A percentile compares a stretch with the other conserved stretches of the same genome.
phyloP scores from a whole-genome alignment of 129 eudicot genomes.

The Glebionis coronaria region DNA sequence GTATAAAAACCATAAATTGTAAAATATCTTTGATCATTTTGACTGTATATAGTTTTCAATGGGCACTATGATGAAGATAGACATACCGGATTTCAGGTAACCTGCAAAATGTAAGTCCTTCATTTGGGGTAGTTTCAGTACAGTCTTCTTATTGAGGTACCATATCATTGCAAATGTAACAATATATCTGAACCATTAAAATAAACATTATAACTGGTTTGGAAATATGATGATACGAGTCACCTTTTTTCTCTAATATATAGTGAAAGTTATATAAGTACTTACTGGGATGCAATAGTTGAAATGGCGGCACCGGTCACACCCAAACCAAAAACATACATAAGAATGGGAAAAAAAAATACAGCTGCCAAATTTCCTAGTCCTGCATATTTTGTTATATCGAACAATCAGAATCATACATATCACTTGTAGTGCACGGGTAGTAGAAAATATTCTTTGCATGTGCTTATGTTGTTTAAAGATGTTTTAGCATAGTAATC shows the following conservation, averaged over 20 bases:
- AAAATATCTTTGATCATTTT: neutral
- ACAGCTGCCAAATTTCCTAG: conserved; percentile 65
- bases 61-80: neutral
- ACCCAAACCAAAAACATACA: conserved; percentile 59
- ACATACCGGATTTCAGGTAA: conserved; percentile 60
- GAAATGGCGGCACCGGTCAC: conserved; percentile 85
- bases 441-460: neutral
- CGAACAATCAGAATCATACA: conserved; percentile 9
- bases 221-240: neutral
- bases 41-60: neutral
- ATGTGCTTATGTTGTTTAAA: neutral
- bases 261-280: conserved; percentile 5
- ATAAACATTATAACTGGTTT: neutral
- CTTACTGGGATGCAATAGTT: conserved; percentile 76
- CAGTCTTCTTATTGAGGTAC: conserved; percentile 55
- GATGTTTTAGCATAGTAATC: too few relatives aligned
- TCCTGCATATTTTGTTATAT: conserved; percentile 36
- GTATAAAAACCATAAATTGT: neutral
- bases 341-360: conserved; percentile 61
- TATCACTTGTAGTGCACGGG: too few relatives aligned
- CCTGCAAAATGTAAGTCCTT: conserved; percentile 51
- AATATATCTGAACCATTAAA: conserved; percentile 45
- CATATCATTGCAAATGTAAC: conserved; percentile 64
- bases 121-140: conserved; percentile 42
- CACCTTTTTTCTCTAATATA: neutral